Evolutionary conservation across 2,329 filamentous ascomycete genomes (phyloP).

Genomic region (Xylariaceae sp.): DNA sequence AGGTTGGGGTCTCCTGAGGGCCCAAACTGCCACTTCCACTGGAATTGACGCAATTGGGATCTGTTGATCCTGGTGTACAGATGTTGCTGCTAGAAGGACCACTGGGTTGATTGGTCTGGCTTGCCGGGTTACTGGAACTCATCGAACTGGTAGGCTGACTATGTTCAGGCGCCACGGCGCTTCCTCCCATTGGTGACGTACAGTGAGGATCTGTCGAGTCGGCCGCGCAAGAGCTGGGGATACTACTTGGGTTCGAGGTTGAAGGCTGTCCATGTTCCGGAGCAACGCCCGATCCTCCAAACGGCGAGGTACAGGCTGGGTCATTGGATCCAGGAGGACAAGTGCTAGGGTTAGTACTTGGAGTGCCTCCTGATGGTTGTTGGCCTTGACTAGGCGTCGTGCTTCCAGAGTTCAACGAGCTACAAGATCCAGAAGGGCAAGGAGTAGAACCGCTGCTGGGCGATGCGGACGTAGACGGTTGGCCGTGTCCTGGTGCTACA

Average conservation of each 20-base stretch:
- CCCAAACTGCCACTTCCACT: conserved; percentile 6
- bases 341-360: conserved; percentile 1
- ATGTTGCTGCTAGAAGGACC: not conserved
- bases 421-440: conserved; percentile 19
- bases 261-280: conserved; percentile 18
- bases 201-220: conserved; percentile 22
- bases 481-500: conserved; percentile 15
- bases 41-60: conserved; percentile 16
- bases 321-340: conserved; percentile 17
- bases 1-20: not conserved
- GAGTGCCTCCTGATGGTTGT: conserved; percentile 5
- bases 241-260: conserved; percentile 7
- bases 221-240: conserved; percentile 13
- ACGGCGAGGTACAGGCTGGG: conserved; percentile 18
- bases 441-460: not conserved
- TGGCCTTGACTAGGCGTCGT: conserved; percentile 11
- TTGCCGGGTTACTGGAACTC: not conserved
- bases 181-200: conserved; percentile 13
- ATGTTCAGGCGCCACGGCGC: conserved; percentile 11
- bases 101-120: not conserved
- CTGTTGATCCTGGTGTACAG: conserved; percentile 16
- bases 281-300: conserved; percentile 9
- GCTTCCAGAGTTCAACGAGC: conserved; percentile 8
- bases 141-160: conserved; percentile 7
- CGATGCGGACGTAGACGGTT: conserved; percentile 9